These are phyloP conservation scores for Elongisporangium prolatum DNA, from an alignment of 352 stramenopile species.

Conservation along the genomic window DNA sequence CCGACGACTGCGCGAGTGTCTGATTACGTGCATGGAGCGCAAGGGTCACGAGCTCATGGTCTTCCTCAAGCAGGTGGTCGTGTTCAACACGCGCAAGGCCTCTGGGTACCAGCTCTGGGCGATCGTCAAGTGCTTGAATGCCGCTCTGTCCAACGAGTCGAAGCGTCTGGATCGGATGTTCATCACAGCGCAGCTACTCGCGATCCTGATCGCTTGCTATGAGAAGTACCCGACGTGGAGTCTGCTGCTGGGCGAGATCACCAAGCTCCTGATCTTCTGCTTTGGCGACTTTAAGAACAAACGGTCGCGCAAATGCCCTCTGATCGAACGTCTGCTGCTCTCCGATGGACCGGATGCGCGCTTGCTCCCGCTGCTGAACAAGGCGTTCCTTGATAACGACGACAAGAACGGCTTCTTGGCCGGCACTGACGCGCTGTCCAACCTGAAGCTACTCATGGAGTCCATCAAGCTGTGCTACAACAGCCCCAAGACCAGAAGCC, in stretches of 20 bases:
- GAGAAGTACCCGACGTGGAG: constrained; percentile 80
- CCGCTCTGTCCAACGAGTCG: constrained; percentile 72
- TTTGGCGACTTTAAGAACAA: constrained; percentile 87
- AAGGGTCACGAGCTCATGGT: constrained; percentile 79
- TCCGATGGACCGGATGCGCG: constrained; percentile 46
- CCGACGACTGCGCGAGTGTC: constrained; percentile 61
- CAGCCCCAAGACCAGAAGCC: constrained; percentile 64
- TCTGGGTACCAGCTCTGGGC: constrained; percentile 72
- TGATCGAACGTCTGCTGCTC: constrained; percentile 64
- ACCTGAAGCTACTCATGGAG: constrained; percentile 81
- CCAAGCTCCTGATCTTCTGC: constrained; percentile 82
- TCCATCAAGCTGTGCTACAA: constrained; percentile 74
- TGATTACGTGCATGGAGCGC: constrained; percentile 81
- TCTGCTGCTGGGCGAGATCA: constrained; percentile 75
- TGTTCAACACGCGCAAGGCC: constrained; percentile 50
- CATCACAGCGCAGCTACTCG: constrained; percentile 61
- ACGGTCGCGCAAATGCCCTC: constrained; percentile 71
- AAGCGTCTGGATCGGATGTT: constrained; percentile 84
- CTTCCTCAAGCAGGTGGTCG: constrained; percentile 75
- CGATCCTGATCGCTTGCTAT: constrained; percentile 70
- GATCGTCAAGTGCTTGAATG: constrained; percentile 73
- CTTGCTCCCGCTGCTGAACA: constrained; percentile 54
- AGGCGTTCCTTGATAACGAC: constrained; percentile 47
- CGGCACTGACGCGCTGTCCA: constrained; percentile 66
- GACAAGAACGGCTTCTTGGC: constrained; percentile 22